Evolutionary conservation across 2,329 filamentous ascomycete genomes (phyloP), one percentile per base, ranked within the genome.

Genomic region (Verticillium longisporum): DNA sequence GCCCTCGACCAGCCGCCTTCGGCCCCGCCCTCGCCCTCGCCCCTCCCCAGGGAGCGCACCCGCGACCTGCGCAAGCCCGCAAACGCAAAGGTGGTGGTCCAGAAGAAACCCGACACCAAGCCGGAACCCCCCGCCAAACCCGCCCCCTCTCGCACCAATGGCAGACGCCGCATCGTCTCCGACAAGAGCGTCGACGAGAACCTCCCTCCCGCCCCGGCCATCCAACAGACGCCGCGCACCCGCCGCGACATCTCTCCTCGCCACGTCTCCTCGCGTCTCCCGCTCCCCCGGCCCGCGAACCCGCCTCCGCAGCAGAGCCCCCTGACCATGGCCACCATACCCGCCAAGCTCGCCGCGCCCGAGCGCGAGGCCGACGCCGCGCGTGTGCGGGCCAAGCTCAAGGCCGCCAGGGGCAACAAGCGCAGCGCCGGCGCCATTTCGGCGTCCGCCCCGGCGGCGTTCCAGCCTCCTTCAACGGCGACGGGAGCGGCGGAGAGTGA

Each of bases 361-460:
- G 86, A 88, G 65, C 78, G 83, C 18, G 84, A 88, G 59, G 86
- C 86, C 4, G 84, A 88, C 64, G 85, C 85, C 1, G 85, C 85
- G 1, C 78, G 85, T 31, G 84, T 88, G 0, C 76, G 85, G 3
- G 86, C 86, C 2, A 88, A 88, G 69, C 77, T 88, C 34, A 82
- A 79, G 66, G 84, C 85, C 1, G 82, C 81, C 2, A 73, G 78
- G 38, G 73, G 71, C 14, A 70, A 69, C 60, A 74, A 73, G 60
- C 64, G 57, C 5, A 9, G n/a, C 15, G 58, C 36, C 5, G 63
- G 55, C 9, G 60, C 60, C 10, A 62, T 62, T 34, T 69, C 68
- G 53, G 67, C 65, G 31, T 64, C 66, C 45, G 15, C 41, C n/a
- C n/a, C 41, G n/a, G 15, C 41, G 4, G 18, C 21, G 41, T 5